Percentiles rank a stretch among this genome's conserved stretches.
phyloP scores from a whole-genome alignment of 306 rosid species.

The Arachis hypogaea region DNA sequence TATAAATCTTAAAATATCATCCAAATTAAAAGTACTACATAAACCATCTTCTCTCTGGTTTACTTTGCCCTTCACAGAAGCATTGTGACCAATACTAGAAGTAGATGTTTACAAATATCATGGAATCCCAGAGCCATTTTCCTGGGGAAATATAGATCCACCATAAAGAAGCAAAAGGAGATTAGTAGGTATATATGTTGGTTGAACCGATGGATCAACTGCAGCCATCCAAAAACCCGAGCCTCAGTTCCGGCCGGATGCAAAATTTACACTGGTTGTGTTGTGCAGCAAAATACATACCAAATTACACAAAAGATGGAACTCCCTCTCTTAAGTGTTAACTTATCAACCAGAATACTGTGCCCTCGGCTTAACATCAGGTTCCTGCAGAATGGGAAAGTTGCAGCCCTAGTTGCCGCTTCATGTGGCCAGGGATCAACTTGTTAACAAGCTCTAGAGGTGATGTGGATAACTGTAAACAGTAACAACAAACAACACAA shows the following conservation, averaged over 20 bases:
- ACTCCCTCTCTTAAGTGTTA: constrained; percentile 33
- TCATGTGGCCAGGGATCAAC: constrained; percentile 79
- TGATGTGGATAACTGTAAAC: constrained; percentile 58
- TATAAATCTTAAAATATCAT: no score
- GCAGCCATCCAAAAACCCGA: constrained; percentile 44
- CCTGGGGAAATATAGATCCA: constrained; percentile 30
- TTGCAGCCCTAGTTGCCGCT: constrained; percentile 63
- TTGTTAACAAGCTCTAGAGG: constrained; percentile 68
- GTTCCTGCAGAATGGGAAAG: constrained; percentile 57
- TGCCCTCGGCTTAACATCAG: constrained; percentile 42
- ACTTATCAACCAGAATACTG: constrained; percentile 47
- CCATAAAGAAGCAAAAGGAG: constrained; percentile 22
- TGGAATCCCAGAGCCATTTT: constrained; percentile 27
- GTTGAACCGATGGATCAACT: constrained; percentile 43
- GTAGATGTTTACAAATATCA: constrained; percentile 58
- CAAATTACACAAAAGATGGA: constrained; percentile 47
- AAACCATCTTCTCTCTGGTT: constrained; percentile 47
- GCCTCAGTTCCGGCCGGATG: constrained; percentile 39
- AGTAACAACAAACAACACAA: constrained; percentile 5
- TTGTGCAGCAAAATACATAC: constrained; percentile 23
- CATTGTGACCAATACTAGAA: constrained; percentile 53
- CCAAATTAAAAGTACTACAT: not conserved
- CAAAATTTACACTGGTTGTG: constrained; percentile 28
- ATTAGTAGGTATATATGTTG: constrained; percentile 31
- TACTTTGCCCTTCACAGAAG: constrained; percentile 51